Evolutionary conservation across 2,329 filamentous ascomycete genomes (phyloP).

Genomic region (Colletotrichum chrysophilum): DNA sequence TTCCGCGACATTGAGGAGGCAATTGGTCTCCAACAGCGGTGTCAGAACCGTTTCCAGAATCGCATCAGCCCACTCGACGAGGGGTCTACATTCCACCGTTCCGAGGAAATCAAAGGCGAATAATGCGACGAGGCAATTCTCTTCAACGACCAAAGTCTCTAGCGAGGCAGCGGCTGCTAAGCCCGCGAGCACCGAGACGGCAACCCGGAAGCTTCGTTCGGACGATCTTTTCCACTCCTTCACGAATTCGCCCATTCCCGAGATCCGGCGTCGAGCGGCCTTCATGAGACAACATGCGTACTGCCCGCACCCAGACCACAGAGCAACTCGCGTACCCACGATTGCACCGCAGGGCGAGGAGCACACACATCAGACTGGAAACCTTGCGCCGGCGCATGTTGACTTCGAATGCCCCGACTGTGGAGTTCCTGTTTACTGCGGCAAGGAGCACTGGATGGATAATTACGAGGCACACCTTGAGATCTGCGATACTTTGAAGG

Average conservation of each 20-base stretch:
- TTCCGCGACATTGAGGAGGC: conserved; percentile 15
- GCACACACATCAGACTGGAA: conserved; percentile 58
- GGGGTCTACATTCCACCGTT: conserved; percentile 31
- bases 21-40: conserved; percentile 14
- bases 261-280: conserved; percentile 85
- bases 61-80: conserved; percentile 32
- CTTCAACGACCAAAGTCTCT: conserved; percentile 29
- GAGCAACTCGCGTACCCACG: conserved; percentile 71
- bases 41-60: neutral
- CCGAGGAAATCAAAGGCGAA: conserved; percentile 18
- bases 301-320: conserved; percentile 90
- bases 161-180: conserved; percentile 32
- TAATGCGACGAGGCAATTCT: conserved; percentile 32
- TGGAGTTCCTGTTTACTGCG: conserved; percentile 92
- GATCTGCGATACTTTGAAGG: conserved; percentile 86
- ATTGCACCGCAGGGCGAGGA: conserved; percentile 69
- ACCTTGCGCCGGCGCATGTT: conserved; percentile 78
- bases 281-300: conserved; percentile 94
- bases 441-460: conserved; percentile 92
- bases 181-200: conserved; percentile 24
- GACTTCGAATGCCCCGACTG: conserved; percentile 96
- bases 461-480: conserved; percentile 93
- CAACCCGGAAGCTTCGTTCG: conserved; percentile 55
- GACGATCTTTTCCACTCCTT: conserved; percentile 95
- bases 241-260: conserved; percentile 84